Percentiles rank a stretch among this genome's conserved stretches.
phyloP scores from a whole-genome alignment of 2,329 filamentous ascomycete species.

The Monilinia laxa region DNA sequence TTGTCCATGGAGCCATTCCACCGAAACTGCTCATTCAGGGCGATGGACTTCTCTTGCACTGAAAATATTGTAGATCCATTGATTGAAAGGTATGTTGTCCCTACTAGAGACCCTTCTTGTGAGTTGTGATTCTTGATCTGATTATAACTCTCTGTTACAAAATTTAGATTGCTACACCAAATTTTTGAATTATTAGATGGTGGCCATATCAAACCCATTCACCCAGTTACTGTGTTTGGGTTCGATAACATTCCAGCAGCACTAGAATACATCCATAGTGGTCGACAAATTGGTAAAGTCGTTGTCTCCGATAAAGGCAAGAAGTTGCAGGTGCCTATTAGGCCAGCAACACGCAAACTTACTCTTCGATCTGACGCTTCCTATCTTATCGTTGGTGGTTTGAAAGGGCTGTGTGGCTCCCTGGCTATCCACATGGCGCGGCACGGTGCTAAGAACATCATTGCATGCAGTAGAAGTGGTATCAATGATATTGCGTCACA shows the following conservation, averaged over 20 bases:
- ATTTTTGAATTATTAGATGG: slow-evolving; percentile 21
- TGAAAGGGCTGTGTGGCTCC: background rate
- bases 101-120: no score
- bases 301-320: slow-evolving; percentile 32
- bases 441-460: background rate
- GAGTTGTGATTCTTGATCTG: no score
- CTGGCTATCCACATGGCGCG: background rate
- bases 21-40: slow-evolving; percentile 29
- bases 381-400: background rate
- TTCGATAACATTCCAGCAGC: slow-evolving; percentile 37
- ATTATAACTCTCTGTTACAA: no score
- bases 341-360: background rate
- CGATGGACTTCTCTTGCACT: slow-evolving; percentile 28
- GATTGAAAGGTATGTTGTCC: no score
- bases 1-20: slow-evolving; percentile 30
- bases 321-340: background rate
- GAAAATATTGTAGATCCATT: no score
- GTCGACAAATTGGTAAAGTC: slow-evolving; percentile 47
- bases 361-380: background rate
- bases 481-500: background rate
- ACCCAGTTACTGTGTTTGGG: slow-evolving; percentile 25
- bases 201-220: slow-evolving; percentile 29
- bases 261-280: slow-evolving; percentile 42
- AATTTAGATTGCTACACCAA: slow-evolving; percentile 16
- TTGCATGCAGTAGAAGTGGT: background rate